Base-by-base conservation (phyloP, 2,329 filamentous ascomycete species). In the Westerdykella aurantiaca region DNA sequence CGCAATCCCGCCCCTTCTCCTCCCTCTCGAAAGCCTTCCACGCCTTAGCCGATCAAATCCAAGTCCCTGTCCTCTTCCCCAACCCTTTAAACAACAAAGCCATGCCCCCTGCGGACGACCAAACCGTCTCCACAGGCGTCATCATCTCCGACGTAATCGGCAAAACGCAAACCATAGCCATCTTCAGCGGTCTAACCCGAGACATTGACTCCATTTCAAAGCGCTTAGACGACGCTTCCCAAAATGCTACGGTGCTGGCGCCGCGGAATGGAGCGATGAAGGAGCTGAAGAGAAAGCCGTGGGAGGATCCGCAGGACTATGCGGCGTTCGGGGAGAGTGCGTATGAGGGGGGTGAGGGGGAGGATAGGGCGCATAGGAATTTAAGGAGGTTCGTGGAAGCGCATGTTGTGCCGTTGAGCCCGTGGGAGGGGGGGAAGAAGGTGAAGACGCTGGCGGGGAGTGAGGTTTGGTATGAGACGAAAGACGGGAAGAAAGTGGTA, bases 61-160 rank as follows among this genome's bases (percentile, higher is more conserved):
- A 67, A 43, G 53, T 50, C 34, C 64, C 60, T 6, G 48, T 67
- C 12, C 48, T 40, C 44, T 48, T 58, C 41, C 48, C 49, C 46
- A 53, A 29, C 38, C 45, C 44, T 17, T 43, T 50, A 14, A 35
- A 35, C 25, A 45, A 48, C 45, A 39, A 49, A 17, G 42, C 50
- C 38, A 66, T 67, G 65, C 51, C 58, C 17, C 53, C 58, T 6
- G 43, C 58, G 7, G 57, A 49, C 33, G 61, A 64, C 21, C 7
- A 35, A 12, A 42, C 39, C 31, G 56, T 61, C 6, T 61, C 60
- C 0, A 58, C 61, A 7, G 65, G 63, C 23, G 78, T 91, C 25
- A 80, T 88, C 48, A 80, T 97, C 44, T 86, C 85, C 34, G 91
- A 97, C 67, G 83, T 95, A 29, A 82, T 96, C 52, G 85, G 86